Percentiles rank a stretch among this genome's conserved stretches.
Conservation (phyloP, 2,329 filamentous ascomycete species). For the Xylaria digitata region DNA sequence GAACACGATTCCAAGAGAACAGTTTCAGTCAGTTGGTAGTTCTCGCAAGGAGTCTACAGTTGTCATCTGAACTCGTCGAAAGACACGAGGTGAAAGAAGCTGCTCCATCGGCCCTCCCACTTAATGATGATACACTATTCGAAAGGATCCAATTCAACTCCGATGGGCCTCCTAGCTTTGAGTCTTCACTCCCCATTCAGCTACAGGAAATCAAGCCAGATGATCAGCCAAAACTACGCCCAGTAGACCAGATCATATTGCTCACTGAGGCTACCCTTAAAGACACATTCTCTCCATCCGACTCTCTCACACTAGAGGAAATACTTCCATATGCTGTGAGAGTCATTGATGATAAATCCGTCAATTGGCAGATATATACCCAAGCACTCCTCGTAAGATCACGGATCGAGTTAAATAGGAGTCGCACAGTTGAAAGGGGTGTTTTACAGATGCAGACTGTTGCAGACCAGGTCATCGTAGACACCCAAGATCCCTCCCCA, state of each 20-base stretch:
- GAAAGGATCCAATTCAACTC: constrained; percentile 86
- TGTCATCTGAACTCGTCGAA: constrained; percentile 41
- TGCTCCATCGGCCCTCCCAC: constrained; percentile 74
- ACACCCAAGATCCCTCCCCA: constrained; percentile 64
- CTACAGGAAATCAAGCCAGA: constrained; percentile 77
- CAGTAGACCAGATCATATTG: constrained; percentile 90
- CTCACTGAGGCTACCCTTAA: constrained; percentile 89
- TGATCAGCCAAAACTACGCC: constrained; percentile 81
- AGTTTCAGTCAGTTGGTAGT: constrained; percentile 91
- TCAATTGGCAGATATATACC: constrained; percentile 98
- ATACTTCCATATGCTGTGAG: constrained; percentile 90
- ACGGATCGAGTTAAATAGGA: constrained; percentile 87
- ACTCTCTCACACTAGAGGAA: constrained; percentile 91
- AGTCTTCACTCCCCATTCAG: constrained; percentile 64
- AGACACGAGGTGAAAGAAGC: constrained; percentile 29
- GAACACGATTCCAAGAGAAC: constrained; percentile 82
- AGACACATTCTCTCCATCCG: constrained; percentile 84
- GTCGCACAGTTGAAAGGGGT: constrained; percentile 87
- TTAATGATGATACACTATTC: constrained; percentile 93
- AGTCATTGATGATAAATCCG: constrained; percentile 87
- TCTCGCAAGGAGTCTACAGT: constrained; percentile 77
- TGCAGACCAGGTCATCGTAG: constrained; percentile 92
- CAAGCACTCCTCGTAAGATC: constrained; percentile 91
- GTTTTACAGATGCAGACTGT: constrained; percentile 94
- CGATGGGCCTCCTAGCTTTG: constrained; percentile 50